A percentile compares a stretch with the other conserved stretches of the same genome.
Evolutionary conservation across 305 asterid species (phyloP).

Genomic region (Petunia hybrid): DNA sequence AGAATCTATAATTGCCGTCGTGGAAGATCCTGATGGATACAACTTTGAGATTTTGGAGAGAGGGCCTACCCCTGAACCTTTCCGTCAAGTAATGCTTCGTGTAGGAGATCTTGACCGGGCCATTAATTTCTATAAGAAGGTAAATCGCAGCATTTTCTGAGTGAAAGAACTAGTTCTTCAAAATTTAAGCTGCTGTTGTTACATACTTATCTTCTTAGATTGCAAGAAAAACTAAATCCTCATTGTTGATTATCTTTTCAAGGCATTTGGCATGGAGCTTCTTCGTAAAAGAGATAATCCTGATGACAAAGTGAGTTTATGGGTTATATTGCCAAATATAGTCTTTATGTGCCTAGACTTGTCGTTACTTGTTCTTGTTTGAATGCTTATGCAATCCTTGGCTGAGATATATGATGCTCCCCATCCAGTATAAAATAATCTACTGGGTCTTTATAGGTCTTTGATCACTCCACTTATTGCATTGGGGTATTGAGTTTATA

Average conservation of each 20-base stretch:
- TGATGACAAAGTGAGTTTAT: slow-evolving; percentile 50
- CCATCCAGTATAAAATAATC: neutral
- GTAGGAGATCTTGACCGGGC: slow-evolving; percentile 65
- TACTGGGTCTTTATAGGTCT: neutral
- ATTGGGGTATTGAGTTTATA: neutral
- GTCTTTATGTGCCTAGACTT: neutral
- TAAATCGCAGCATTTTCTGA: slow-evolving; percentile 23
- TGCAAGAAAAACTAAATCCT: neutral
- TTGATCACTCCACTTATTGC: neutral
- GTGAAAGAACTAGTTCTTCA: neutral
- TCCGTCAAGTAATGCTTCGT: slow-evolving; percentile 59
- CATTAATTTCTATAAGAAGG: slow-evolving; percentile 56
- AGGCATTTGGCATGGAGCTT: slow-evolving; percentile 69
- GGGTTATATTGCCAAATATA: slow-evolving; percentile 14
- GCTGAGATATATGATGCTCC: neutral
- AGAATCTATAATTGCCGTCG: slow-evolving; percentile 39
- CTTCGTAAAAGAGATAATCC: slow-evolving; percentile 52
- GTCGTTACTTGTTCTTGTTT: neutral
- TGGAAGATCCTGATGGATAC: slow-evolving; percentile 64
- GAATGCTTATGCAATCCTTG: slow-evolving; percentile 12
- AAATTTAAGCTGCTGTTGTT: slow-evolving; percentile 7
- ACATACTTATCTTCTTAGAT: neutral
- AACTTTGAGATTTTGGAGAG: slow-evolving; percentile 53
- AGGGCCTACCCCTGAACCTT: slow-evolving; percentile 46
- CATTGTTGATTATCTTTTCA: slow-evolving; percentile 29